phyloP scores from a whole-genome alignment of 306 rosid species.

The Casuarina glauca region DNA sequence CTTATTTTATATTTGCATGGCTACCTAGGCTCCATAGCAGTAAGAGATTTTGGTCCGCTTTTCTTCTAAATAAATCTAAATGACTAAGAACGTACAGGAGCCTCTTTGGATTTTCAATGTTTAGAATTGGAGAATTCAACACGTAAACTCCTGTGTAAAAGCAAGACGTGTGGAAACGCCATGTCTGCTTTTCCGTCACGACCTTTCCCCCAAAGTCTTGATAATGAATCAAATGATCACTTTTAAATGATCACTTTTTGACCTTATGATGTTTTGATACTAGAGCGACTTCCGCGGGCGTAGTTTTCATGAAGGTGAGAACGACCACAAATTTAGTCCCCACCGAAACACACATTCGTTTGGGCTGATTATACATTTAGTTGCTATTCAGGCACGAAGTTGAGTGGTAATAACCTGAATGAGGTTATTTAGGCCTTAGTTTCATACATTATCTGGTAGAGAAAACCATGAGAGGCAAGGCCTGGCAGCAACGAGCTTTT shows the following conservation, averaged over 20 bases:
- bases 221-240: slow-evolving; percentile 35
- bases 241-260: slow-evolving; percentile 61
- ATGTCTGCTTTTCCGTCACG: slow-evolving; percentile 38
- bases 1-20: not conserved
- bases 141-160: slow-evolving; percentile 27
- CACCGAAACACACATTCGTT: too few relatives aligned
- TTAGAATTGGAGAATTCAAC: slow-evolving; percentile 14
- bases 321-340: too few relatives aligned
- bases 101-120: slow-evolving; percentile 25
- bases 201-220: slow-evolving; percentile 13
- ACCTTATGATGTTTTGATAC: slow-evolving; percentile 30
- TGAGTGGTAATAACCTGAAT: too few relatives aligned
- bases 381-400: too few relatives aligned
- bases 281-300: slow-evolving; percentile 10
- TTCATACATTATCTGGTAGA: too few relatives aligned
- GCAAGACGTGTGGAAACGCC: slow-evolving; percentile 21
- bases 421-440: too few relatives aligned
- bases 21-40: not conserved
- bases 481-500: too few relatives aligned
- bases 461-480: too few relatives aligned
- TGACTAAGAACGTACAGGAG: slow-evolving; percentile 29
- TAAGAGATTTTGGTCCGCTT: not conserved
- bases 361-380: too few relatives aligned
- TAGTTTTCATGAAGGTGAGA: not conserved
- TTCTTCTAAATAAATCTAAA: slow-evolving; percentile 36